These are phyloP conservation scores for Chaetoscypha palmicola DNA, from an alignment of 2,329 filamentous ascomycete species.

Conservation along the genomic window DNA sequence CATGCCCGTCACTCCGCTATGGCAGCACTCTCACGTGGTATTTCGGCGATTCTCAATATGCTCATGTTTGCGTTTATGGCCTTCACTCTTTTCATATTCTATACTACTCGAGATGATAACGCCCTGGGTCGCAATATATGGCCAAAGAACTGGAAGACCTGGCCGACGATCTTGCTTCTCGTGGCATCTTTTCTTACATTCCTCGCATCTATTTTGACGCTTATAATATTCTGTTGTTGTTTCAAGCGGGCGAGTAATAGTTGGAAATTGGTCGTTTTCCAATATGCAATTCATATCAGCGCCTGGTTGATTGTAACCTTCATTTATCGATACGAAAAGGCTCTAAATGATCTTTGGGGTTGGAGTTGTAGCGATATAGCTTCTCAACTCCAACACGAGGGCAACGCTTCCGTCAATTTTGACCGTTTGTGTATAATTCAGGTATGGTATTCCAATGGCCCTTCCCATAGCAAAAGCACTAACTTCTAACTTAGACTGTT, in stretches of 20 bases:
- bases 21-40: background rate
- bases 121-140: slow-evolving; percentile 3
- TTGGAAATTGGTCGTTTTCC: slow-evolving; percentile 2
- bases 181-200: slow-evolving; percentile 3
- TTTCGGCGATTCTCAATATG: slow-evolving; percentile 1
- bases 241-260: slow-evolving; percentile 4
- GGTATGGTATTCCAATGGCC: background rate
- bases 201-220: background rate
- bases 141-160: slow-evolving; percentile 1
- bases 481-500: background rate
- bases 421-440: slow-evolving; percentile 2
- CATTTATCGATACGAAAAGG: slow-evolving; percentile 4
- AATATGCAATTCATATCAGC: slow-evolving; percentile 1
- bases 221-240: slow-evolving; percentile 3
- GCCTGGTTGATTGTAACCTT: slow-evolving; percentile 3
- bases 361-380: slow-evolving; percentile 3
- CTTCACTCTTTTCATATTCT: slow-evolving; percentile 1
- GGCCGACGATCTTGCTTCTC: slow-evolving; percentile 3
- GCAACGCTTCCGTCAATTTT: slow-evolving; percentile 4
- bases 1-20: background rate
- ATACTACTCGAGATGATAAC: slow-evolving; percentile 1
- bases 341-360: slow-evolving; percentile 3
- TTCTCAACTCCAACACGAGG: background rate
- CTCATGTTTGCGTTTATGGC: slow-evolving; percentile 7
- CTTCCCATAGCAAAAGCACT: background rate